A percentile compares a stretch with the other conserved stretches of the same genome.
phyloP scores from a whole-genome alignment of 352 stramenopile species.

The Thraustochytrium sp. region DNA sequence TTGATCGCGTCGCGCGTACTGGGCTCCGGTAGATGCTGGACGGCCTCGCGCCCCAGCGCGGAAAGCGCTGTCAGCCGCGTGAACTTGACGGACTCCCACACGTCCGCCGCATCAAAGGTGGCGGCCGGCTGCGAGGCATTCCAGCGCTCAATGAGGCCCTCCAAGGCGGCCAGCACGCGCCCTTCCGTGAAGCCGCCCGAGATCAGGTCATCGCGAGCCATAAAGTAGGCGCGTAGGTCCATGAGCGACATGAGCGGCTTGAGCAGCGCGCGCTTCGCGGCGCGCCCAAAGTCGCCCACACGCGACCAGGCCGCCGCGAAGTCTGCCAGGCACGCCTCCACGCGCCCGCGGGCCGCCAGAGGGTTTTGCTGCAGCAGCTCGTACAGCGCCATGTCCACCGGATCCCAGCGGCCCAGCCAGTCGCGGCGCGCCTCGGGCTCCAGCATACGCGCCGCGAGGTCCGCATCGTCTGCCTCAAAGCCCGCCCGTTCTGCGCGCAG shows the following conservation, averaged over 20 bases:
- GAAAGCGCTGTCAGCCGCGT: background rate
- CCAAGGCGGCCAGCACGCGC: background rate
- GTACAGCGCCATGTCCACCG: slow-evolving; percentile 6
- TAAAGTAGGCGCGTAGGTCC: slow-evolving; percentile 5
- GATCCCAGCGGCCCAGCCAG: background rate
- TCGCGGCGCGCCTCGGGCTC: background rate
- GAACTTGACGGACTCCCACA: slow-evolving; percentile 25
- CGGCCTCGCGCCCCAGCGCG: background rate
- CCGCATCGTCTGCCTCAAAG: background rate
- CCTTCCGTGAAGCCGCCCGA: background rate
- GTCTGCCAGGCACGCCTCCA: background rate
- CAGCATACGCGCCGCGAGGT: background rate
- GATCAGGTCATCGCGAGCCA: background rate
- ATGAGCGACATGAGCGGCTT: slow-evolving; percentile 26
- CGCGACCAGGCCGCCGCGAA: background rate
- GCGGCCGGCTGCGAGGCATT: background rate
- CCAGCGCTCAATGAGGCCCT: background rate
- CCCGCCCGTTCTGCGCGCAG: background rate
- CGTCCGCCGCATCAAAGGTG: background rate
- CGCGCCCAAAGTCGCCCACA: background rate
- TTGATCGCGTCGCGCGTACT: background rate
- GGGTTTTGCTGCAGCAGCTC: background rate
- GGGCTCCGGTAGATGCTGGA: background rate
- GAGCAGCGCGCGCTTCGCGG: background rate
- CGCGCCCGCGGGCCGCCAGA: background rate